Base-by-base conservation (phyloP, 371 early-diverging fungal genomes). In the Mortierella sp. region DNA sequence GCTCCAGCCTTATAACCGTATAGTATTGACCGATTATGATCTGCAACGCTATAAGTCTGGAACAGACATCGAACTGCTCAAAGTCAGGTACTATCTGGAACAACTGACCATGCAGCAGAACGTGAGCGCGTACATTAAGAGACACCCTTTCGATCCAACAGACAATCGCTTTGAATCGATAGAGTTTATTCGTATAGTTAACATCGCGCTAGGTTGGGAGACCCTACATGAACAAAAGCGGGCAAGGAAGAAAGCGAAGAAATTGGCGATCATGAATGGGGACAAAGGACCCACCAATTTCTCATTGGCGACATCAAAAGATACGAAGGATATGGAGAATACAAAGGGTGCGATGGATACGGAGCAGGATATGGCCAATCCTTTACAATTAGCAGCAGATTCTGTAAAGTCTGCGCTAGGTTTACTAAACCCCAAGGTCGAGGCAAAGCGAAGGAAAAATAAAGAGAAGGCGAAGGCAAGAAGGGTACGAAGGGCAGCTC, bases 1-100 rank as follows among this genome's bases (percentile, higher is more conserved):
- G 5, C 69, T 90, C 39, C 94, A 94, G 62, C 92, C 90, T 6
- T 88, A 84, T 61, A 94, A 93, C 66, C 83, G 86, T 18, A 68
- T 94, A 35, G 88, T 89, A 58, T 30, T 90, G 32, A 68, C 76
- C 12, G 68, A 84, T 0, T 90, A 78, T 64, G 77, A 84, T 9
- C 32, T 45, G 35, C 24, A 32, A 0, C 52, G 43, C 0, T 73
- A 64, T 32, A 1, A 52, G 16, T 22, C n/a, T 14, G 72, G 52
- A 20, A 67, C 70, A 0, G 92, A 92, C 51, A 30, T 51, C 12
- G 91, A 92, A 66, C 74, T 93, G 40, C 47, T 86, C 9, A 71
- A 87, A 59, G 86, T 90, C 0, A 71, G 79, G 20, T 35, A 64
- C 0, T 93, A 93, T 71, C 68, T 93, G 20, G 70, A 83, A 40